These are phyloP conservation scores for Tylopilus cervinicoccineus DNA, from an alignment of 768 basidiomycete species.

Conservation along the genomic window DNA sequence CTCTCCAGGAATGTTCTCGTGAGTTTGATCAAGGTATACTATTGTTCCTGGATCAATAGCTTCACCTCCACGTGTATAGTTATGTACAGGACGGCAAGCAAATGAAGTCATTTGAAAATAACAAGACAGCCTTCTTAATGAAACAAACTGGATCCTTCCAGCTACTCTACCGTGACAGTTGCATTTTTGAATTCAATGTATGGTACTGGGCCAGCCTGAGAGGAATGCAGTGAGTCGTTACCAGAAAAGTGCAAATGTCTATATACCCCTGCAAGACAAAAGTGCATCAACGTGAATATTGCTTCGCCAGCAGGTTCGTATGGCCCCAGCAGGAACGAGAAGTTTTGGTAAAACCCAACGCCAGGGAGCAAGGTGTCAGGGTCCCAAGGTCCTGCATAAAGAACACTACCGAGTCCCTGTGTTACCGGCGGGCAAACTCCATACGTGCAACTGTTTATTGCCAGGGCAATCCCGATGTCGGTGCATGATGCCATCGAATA, in stretches of 20 bases:
- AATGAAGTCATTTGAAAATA: background rate
- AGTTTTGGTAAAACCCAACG: slow-evolving; percentile 19
- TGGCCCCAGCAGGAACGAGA: slow-evolving; percentile 11
- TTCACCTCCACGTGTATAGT: too few relatives aligned
- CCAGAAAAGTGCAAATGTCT: background rate
- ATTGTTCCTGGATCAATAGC: too few relatives aligned
- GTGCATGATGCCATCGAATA: slow-evolving; percentile 15
- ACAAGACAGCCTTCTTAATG: background rate
- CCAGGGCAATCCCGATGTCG: slow-evolving; percentile 19
- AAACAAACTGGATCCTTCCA: background rate
- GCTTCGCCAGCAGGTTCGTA: slow-evolving; percentile 12
- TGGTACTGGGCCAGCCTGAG: slow-evolving; percentile 13
- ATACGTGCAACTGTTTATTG: slow-evolving; percentile 14
- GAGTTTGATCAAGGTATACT: too few relatives aligned
- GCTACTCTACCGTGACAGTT: slow-evolving; percentile 15
- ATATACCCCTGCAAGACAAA: slow-evolving; percentile 16
- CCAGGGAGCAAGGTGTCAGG: background rate
- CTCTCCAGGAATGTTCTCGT: too few relatives aligned
- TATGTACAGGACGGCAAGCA: too few relatives aligned
- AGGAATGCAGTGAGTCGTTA: background rate
- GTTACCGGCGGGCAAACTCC: slow-evolving; percentile 14
- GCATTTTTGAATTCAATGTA: slow-evolving; percentile 20
- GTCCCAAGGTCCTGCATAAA: slow-evolving; percentile 20
- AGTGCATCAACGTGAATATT: slow-evolving; percentile 17
- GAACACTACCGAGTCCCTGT: slow-evolving; percentile 12